These are phyloP conservation scores for Stylonectria norvegica DNA, from an alignment of 2,329 filamentous ascomycete genomes.

Conservation along the genomic window DNA sequence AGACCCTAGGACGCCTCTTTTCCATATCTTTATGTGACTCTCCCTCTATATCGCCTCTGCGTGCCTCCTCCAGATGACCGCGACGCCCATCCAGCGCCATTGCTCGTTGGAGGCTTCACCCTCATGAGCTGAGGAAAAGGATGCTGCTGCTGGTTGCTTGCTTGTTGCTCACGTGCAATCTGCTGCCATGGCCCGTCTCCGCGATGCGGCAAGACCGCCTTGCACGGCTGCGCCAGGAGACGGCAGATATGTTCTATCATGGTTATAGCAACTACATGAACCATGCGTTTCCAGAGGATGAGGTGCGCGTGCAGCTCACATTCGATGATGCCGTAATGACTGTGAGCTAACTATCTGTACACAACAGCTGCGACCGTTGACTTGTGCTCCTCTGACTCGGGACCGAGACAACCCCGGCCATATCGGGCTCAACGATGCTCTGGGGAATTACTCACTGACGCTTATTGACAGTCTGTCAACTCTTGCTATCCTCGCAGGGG, in stretches of 20 bases:
- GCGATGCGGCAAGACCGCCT: conserved; percentile 57
- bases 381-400: conserved; percentile 79
- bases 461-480: conserved; percentile 94
- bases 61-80: conserved; percentile 24
- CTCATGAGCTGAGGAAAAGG: conserved; percentile 22
- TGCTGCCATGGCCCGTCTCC: conserved; percentile 41
- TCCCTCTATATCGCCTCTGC: conserved; percentile 3
- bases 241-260: conserved; percentile 88
- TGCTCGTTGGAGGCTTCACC: conserved; percentile 16
- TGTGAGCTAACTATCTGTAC: conserved; percentile 18
- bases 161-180: conserved; percentile 25
- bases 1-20: conserved; percentile 7
- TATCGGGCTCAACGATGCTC: conserved; percentile 87
- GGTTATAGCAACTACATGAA: conserved; percentile 94
- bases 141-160: conserved; percentile 28
- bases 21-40: conserved; percentile 6
- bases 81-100: conserved; percentile 19
- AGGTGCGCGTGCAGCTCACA: conserved; percentile 45
- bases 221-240: conserved; percentile 55
- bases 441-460: conserved; percentile 95
- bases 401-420: conserved; percentile 76
- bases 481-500: conserved; percentile 84
- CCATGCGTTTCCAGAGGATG: conserved; percentile 93
- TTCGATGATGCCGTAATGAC: background rate
- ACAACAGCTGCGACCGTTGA: conserved; percentile 71